phyloP scores from a whole-genome alignment of 305 asterid genomes.

The Solanum chacoense region DNA sequence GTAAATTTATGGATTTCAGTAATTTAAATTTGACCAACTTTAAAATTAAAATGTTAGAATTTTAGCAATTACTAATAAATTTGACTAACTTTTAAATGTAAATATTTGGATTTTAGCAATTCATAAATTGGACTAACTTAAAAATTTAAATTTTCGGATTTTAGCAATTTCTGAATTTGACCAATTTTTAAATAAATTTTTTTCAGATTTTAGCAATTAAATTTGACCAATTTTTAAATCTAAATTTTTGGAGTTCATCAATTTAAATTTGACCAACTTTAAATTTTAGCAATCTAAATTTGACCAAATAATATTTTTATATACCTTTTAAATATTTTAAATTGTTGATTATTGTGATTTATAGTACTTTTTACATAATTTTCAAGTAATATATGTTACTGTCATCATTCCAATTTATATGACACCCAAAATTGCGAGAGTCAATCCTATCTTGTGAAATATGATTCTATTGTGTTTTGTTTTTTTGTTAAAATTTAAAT shows the following conservation, averaged over 20 bases:
- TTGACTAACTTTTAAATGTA: neutral
- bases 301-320: neutral
- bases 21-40: neutral
- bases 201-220: neutral
- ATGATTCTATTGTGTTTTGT: neutral
- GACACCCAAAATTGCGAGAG: neutral
- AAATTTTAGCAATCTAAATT: too few relatives aligned
- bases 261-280: neutral
- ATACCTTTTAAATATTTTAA: too few relatives aligned
- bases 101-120: neutral
- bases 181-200: too few relatives aligned
- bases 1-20: neutral
- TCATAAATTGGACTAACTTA: neutral
- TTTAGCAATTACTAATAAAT: neutral
- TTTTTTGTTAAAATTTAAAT: too few relatives aligned
- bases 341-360: too few relatives aligned
- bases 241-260: too few relatives aligned
- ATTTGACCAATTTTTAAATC: neutral
- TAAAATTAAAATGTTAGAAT: neutral
- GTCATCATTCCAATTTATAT: neutral
- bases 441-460: neutral
- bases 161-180: neutral
- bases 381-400: neutral
- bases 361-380: too few relatives aligned
- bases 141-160: neutral